Conservation (phyloP, 495 filamentous ascomycete species). For the Pseudoneurospora amorphoporcata region DNA sequence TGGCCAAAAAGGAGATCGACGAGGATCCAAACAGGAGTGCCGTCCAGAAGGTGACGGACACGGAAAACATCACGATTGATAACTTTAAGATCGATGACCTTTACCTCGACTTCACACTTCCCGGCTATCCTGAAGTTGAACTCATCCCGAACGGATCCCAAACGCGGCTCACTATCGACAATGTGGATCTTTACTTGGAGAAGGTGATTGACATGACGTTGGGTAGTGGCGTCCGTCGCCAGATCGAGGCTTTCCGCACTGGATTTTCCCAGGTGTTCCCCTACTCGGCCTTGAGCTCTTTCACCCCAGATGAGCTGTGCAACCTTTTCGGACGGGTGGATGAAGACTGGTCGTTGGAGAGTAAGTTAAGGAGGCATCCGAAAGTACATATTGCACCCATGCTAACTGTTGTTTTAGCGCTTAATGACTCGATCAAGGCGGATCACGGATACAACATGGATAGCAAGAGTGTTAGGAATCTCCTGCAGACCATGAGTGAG, state of each 20-base stretch:
- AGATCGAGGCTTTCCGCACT: conserved; percentile 80
- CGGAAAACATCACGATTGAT: conserved; percentile 59
- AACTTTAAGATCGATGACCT: conserved; percentile 75
- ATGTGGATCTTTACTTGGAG: conserved; percentile 79
- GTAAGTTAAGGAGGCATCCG: conserved; percentile 41
- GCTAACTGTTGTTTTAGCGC: conserved; percentile 41
- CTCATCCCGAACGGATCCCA: conserved; percentile 65
- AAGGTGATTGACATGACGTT: conserved; percentile 87
- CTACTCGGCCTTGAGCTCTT: conserved; percentile 82
- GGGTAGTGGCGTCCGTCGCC: conserved; percentile 72
- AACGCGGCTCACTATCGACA: conserved; percentile 70
- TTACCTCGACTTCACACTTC: conserved; percentile 85
- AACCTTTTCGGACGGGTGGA: conserved; percentile 91
- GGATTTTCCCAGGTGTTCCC: conserved; percentile 98
- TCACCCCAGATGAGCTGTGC: conserved; percentile 94
- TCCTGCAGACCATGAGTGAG: conserved; percentile 94
- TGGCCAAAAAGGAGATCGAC: conserved; percentile 71
- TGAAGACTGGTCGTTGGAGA: conserved; percentile 97
- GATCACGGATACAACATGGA: conserved; percentile 99
- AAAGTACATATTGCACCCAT: not conserved
- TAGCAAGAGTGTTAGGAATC: conserved; percentile 88
- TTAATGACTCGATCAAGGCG: conserved; percentile 99
- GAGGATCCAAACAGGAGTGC: conserved; percentile 52
- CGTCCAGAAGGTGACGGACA: conserved; percentile 58
- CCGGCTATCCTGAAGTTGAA: conserved; percentile 86